A percentile compares a stretch with the other conserved stretches of the same genome.
Evolutionary conservation across 1,139 yeast species (phyloP).

Genomic region (Taphrina wiesneri): DNA sequence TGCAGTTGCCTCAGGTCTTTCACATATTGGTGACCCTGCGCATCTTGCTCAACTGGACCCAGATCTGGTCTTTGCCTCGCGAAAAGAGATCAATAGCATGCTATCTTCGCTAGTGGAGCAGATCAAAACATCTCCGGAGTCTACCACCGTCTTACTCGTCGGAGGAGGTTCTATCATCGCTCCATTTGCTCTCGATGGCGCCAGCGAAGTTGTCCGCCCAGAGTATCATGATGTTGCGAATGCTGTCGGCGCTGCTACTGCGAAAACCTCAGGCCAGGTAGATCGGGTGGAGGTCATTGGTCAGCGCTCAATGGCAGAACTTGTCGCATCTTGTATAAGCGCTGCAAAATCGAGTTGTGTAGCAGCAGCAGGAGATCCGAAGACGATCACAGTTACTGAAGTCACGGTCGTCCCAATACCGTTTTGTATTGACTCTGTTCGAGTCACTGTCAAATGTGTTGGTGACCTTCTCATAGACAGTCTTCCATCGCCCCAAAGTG

Average conservation of each 20-base stretch:
- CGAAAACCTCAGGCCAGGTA: slow-evolving; percentile 47
- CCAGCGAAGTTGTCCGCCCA: slow-evolving; percentile 49
- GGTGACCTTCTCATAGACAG: slow-evolving; percentile 39
- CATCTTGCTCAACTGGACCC: slow-evolving; percentile 40
- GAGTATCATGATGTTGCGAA: slow-evolving; percentile 51
- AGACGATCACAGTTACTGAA: slow-evolving; percentile 39
- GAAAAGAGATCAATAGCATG: slow-evolving; percentile 43
- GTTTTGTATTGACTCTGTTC: slow-evolving; percentile 38
- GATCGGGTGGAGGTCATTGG: slow-evolving; percentile 41
- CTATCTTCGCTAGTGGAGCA: slow-evolving; percentile 48
- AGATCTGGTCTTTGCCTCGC: slow-evolving; percentile 39
- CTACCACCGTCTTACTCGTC: slow-evolving; percentile 50
- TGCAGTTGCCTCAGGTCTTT: slow-evolving; percentile 42
- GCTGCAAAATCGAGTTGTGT: slow-evolving; percentile 39
- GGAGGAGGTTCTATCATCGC: slow-evolving; percentile 54
- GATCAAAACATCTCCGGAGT: slow-evolving; percentile 51
- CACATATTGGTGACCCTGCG: slow-evolving; percentile 42
- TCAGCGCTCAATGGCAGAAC: slow-evolving; percentile 34
- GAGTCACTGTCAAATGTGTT: slow-evolving; percentile 39
- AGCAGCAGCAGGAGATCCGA: slow-evolving; percentile 37
- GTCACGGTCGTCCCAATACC: slow-evolving; percentile 38
- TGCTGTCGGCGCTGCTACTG: slow-evolving; percentile 55
- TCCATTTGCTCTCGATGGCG: slow-evolving; percentile 48
- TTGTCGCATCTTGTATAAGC: slow-evolving; percentile 32
- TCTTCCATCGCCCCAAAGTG: not conserved